phyloP scores from a whole-genome alignment of 768 basidiomycete species.

The Dioszegia hungarica region DNA sequence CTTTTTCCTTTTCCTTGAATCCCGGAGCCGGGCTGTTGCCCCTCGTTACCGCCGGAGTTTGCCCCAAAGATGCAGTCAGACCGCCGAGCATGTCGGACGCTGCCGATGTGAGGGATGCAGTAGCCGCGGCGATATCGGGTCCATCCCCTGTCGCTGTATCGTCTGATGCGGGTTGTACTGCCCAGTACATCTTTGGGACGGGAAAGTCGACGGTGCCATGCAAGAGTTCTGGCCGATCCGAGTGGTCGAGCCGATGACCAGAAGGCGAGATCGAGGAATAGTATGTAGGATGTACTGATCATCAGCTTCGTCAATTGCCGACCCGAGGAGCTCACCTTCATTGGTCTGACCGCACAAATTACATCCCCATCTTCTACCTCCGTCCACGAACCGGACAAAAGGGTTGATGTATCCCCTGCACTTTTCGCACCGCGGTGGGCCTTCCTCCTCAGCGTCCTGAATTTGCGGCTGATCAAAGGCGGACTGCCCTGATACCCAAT shows the following conservation, averaged over 20 bases:
- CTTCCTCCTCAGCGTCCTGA: conserved; percentile 54
- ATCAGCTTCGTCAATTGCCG: background rate
- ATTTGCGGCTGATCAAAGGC: conserved; percentile 27
- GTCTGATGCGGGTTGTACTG: conserved; percentile 50
- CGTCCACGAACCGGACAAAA: conserved; percentile 79
- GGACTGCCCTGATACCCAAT: conserved; percentile 50
- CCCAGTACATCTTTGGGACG: conserved; percentile 81
- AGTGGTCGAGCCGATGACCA: conserved; percentile 71
- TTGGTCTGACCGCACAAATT: conserved; percentile 82
- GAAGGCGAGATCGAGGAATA: conserved; percentile 77
- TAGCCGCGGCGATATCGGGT: conserved; percentile 10
- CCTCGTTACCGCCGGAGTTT: conserved; percentile 10
- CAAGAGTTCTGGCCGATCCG: conserved; percentile 75
- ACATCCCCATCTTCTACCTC: conserved; percentile 83
- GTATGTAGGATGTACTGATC: conserved; percentile 69
- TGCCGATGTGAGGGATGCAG: conserved; percentile 37
- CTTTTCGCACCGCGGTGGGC: conserved; percentile 75
- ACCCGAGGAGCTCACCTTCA: conserved; percentile 60
- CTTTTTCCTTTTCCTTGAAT: conserved; percentile 26
- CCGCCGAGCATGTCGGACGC: conserved; percentile 38
- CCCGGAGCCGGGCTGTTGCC: conserved; percentile 27
- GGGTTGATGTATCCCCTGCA: conserved; percentile 92
- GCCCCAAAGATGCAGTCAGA: conserved; percentile 36
- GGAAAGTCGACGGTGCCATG: conserved; percentile 88
- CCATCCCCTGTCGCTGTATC: conserved; percentile 52